Evolutionary conservation across 1,284 basidiomycete species (phyloP).

Genomic region (Cryptococcus depauperatus): DNA sequence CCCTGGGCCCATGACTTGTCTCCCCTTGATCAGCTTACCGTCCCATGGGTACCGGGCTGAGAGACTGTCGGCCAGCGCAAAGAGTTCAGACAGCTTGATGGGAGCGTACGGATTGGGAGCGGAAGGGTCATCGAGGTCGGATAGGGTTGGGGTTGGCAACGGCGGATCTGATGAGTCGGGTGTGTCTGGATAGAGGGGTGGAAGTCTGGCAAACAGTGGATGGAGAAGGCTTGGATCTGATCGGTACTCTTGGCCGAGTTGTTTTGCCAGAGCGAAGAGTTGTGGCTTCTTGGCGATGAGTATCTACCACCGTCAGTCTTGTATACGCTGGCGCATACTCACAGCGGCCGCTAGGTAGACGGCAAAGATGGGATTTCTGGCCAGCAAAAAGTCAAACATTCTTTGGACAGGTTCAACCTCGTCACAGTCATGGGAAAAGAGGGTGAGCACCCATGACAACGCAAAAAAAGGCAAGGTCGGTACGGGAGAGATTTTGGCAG

Average conservation of each 20-base stretch:
- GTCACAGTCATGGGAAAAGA: conserved; percentile 84
- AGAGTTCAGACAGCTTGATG: conserved; percentile 35
- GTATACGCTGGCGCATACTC: neutral
- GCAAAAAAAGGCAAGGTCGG: conserved; percentile 53
- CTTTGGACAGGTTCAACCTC: conserved; percentile 75
- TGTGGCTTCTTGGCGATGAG: conserved; percentile 42
- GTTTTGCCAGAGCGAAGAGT: conserved; percentile 29
- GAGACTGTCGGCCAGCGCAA: conserved; percentile 34
- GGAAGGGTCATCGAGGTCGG: neutral
- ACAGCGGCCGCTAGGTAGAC: conserved; percentile 56
- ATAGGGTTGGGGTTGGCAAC: neutral
- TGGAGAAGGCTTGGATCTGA: conserved; percentile 53
- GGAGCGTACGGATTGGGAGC: conserved; percentile 34
- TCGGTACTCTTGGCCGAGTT: conserved; percentile 29
- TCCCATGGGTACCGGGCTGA: conserved; percentile 35
- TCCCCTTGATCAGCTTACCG: conserved; percentile 27
- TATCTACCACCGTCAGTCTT: conserved; percentile 25
- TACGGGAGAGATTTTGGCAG: conserved; percentile 34
- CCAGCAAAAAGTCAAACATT: conserved; percentile 77
- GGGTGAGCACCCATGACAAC: conserved; percentile 77
- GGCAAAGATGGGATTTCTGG: conserved; percentile 66
- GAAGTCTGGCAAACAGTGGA: conserved; percentile 64
- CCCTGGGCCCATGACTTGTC: conserved; percentile 36
- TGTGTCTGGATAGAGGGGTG: conserved; percentile 52
- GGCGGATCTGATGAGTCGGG: conserved; percentile 17